phyloP scores from a whole-genome alignment of 257 asterid species.

The Solanum chiquidenum region DNA sequence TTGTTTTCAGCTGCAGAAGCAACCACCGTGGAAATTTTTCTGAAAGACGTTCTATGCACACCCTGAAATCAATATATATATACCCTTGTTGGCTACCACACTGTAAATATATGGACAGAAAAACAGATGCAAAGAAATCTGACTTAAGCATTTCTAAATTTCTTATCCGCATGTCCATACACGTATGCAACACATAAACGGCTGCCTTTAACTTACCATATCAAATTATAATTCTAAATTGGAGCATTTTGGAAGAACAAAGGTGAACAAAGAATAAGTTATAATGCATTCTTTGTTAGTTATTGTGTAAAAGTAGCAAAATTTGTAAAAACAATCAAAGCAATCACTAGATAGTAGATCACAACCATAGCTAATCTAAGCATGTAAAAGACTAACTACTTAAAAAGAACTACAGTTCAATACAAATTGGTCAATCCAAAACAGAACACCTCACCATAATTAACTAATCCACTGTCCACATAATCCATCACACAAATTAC shows the following conservation, averaged over 20 bases:
- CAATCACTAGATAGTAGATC: neutral
- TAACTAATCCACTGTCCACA: neutral
- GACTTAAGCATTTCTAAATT: neutral
- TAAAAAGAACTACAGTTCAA: neutral
- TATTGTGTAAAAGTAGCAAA: neutral
- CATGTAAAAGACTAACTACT: neutral
- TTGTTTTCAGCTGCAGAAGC: conserved; percentile 27
- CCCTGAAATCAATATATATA: conserved; percentile 29
- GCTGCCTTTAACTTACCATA: neutral
- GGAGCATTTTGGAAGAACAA: neutral
- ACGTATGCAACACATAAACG: neutral
- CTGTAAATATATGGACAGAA: neutral
- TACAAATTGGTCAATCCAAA: neutral
- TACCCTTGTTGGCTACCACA: neutral
- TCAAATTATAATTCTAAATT: neutral
- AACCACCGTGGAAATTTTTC: conserved; percentile 48
- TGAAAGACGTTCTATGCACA: conserved; percentile 17
- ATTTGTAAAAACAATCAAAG: neutral
- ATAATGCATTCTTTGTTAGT: neutral
- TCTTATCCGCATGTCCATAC: neutral
- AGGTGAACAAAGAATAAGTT: neutral
- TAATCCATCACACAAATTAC: neutral
- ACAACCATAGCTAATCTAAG: neutral
- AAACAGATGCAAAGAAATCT: neutral
- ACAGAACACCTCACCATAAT: neutral